Evolutionary conservation across 495 filamentous ascomycete genomes (phyloP), one percentile per base, ranked within the genome.

Genomic region (Evansstolkia leycettana): DNA sequence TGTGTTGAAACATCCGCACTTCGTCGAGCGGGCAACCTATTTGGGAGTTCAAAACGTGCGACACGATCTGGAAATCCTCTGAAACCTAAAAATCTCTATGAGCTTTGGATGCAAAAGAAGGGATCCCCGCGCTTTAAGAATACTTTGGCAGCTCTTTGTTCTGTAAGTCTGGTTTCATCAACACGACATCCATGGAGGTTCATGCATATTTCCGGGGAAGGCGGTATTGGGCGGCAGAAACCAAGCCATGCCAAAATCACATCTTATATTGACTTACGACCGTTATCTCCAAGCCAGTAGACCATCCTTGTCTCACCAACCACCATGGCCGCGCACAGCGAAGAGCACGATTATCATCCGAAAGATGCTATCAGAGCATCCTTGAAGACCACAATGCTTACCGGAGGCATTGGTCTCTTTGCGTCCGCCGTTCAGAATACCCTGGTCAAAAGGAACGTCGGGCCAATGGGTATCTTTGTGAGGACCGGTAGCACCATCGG

Each of bases 361-460:
- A 72, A 79, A 52, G 88, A 95, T 74, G 78, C 88, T 40, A 60
- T 96, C 41, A 55, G 62, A 34, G 64, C 67, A 26, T 69, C 79
- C 17, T 54, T 84, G 51, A 74, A 73, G 46, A 71, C 76, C 34
- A 77, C 73, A 25, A 40, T 74, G 40, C 52, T 84, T 39, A 74
- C 72, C 34, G 82, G 78, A 52, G 58, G 63, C 29, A 70, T 72
- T 28, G 92, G 90, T 43, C 55, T 80, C 28, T 64, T 83, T 51
- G 49, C 78, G 34, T 78, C 88, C 4, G 82, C 83, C 18, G 66
- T 89, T 33, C 84, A 87, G 63, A 94, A 92, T 60, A 80, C 86
- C 19, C 71, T 95, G 36, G 66, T 74, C 12, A 84, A 74, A 58
- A 70, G 71, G 45, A 92, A 93, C 54, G 67, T 90, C 34, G 80